Percentiles rank a stretch among this genome's conserved stretches.
Conservation (phyloP, 345 rosid species). For the Melaleuca alternifolia region DNA sequence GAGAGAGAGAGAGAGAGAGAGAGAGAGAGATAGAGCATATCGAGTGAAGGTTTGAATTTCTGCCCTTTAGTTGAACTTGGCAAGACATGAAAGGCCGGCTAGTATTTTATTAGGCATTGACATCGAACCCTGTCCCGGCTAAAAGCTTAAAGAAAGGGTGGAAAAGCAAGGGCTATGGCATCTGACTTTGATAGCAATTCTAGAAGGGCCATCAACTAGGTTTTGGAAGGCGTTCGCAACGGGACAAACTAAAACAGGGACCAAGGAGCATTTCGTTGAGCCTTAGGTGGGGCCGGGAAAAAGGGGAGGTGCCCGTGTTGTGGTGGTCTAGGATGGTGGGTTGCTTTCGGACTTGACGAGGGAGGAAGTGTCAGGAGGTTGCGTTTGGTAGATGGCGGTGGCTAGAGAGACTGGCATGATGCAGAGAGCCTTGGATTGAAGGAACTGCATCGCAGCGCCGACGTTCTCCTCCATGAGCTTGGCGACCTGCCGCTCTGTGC, state of each 20-base stretch:
- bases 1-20: not conserved
- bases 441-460: constrained; percentile 96
- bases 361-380: constrained; percentile 66
- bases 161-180: constrained; percentile 20
- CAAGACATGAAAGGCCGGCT: constrained; percentile 19
- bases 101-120: constrained; percentile 27
- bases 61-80: constrained; percentile 24
- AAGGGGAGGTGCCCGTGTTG: not conserved
- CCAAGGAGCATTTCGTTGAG: constrained; percentile 15
- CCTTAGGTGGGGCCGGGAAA: not conserved
- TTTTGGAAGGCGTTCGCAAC: constrained; percentile 3
- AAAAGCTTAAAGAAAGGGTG: constrained; percentile 10
- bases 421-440: constrained; percentile 96
- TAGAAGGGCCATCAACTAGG: constrained; percentile 12
- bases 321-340: constrained; percentile 40
- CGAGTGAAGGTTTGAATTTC: constrained; percentile 50
- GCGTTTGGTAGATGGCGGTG: constrained; percentile 77
- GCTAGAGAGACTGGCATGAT: constrained; percentile 98
- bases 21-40: constrained; percentile 32
- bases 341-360: constrained; percentile 71
- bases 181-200: constrained; percentile 64
- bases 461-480: constrained; percentile 98
- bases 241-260: constrained; percentile 14
- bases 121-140: constrained; percentile 27
- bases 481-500: constrained; percentile 89